Evolutionary conservation across 176 grass and related monocot species (phyloP), one percentile per base, ranked within the genome.

Genomic region (Tuctoria greenei): DNA sequence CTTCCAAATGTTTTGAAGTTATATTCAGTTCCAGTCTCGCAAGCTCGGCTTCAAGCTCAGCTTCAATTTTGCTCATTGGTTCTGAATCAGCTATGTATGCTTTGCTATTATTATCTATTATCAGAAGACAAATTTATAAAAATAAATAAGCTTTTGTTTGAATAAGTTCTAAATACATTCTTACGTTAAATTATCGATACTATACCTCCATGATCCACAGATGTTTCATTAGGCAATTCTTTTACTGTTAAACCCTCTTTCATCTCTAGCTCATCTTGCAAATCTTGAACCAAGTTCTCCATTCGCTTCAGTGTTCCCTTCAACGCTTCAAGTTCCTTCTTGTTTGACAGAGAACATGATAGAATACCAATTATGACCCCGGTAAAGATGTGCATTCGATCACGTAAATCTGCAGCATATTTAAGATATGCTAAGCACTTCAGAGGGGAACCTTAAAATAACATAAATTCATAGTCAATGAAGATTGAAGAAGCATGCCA

Each of bases 231-330:
- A 77, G 42, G 66, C 69, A 98, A 60, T 82, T 92, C 95, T 56
- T 98, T 78, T 61, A 98, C 95, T 8, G 84, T 92, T 64, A 98
- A 64, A 40, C 79, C 87, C 36, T 98, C 91, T 72, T 92, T 98
- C 91, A 98, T 88, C 59, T 98, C 91, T 26, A 98, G 65, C 72
- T 98, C 95, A 67, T 98, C 95, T 57, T 98, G 91, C 66, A 98
- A 88, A 98, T 94, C 95, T 75, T 90, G 91, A 86, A 94, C 88
- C 86, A 98, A 84, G 59, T 92, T 90, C 67, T 98, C 89, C 68
- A 84, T 88, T 74, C 35, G 74, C 56, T 87, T 92, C 72, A 98
- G 65, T 31, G 82, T 88, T 61, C 79, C 69, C 36, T 86, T 98
- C 77, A 94, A 60, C 7, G 62, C 82, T 61, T 94, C 84, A 73